Conservation (phyloP, 148 eudicot genomes). For the Fagopyrum tataricum region DNA sequence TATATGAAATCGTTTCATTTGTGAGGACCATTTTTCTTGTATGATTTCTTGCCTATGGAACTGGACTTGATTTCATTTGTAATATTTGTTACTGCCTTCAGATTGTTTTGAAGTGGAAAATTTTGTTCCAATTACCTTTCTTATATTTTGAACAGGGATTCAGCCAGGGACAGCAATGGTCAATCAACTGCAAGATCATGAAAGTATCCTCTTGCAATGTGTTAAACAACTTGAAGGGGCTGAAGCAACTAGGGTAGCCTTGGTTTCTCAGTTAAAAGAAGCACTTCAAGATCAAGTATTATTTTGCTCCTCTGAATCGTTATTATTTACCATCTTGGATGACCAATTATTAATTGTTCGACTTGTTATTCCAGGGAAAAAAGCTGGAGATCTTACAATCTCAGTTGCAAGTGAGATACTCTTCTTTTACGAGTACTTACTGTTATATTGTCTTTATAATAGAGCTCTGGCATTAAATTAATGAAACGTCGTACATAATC, state of each 20-base stretch:
- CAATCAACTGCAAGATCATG: constrained; percentile 73
- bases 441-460: neutral
- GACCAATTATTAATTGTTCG: constrained; percentile 3
- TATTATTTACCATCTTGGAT: constrained; percentile 2
- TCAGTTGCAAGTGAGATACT: constrained; percentile 53
- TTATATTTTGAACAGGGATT: constrained; percentile 39
- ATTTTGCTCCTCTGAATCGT: neutral
- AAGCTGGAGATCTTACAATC: constrained; percentile 47
- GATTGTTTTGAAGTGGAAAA: constrained; percentile 7
- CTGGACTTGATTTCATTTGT: neutral
- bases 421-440: neutral
- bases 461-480: neutral
- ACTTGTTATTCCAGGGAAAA: constrained; percentile 47
- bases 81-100: neutral
- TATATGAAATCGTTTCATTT: neutral
- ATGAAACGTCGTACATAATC: neutral
- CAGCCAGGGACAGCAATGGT: constrained; percentile 37
- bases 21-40: neutral
- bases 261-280: constrained; percentile 69
- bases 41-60: neutral
- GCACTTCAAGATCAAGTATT: constrained; percentile 83
- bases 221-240: constrained; percentile 63
- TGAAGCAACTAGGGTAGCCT: constrained; percentile 50
- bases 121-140: neutral
- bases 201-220: constrained; percentile 50